Evolutionary conservation across 768 basidiomycete species (phyloP).

Genomic region (Leccinellum rugosiceps): DNA sequence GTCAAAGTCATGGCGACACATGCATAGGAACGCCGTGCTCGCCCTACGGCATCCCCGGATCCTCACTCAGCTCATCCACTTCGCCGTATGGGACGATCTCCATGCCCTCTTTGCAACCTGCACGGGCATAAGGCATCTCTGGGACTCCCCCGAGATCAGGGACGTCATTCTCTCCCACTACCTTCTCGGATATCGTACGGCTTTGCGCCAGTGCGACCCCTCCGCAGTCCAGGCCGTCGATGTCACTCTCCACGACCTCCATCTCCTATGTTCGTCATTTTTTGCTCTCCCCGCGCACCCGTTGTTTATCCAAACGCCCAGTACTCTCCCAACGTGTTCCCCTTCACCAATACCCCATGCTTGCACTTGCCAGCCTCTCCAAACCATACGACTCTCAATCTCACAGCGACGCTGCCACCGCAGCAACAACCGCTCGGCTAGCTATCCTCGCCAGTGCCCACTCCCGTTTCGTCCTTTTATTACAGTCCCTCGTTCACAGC

Average conservation of each 20-base stretch:
- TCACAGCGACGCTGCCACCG: conserved; percentile 26
- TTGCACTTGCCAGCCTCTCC: conserved; percentile 55
- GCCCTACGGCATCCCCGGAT: conserved; percentile 35
- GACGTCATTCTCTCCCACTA: conserved; percentile 44
- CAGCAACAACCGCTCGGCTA: conserved; percentile 34
- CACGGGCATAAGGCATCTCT: conserved; percentile 32
- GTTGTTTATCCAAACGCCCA: conserved; percentile 26
- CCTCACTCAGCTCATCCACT: conserved; percentile 32
- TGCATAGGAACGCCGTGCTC: conserved; percentile 24
- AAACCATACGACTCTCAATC: conserved; percentile 29
- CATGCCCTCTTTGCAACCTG: conserved; percentile 37
- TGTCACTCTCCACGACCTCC: conserved; percentile 56
- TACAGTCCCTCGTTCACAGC: conserved; percentile 71
- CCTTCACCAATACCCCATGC: conserved; percentile 69
- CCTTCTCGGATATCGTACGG: conserved; percentile 55
- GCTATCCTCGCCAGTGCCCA: conserved; percentile 56
- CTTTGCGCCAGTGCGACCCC: conserved; percentile 40
- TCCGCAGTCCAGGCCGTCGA: conserved; percentile 44
- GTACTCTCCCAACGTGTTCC: conserved; percentile 64
- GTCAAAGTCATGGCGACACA: conserved; percentile 25
- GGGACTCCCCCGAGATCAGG: conserved; percentile 32
- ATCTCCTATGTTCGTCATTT: conserved; percentile 57
- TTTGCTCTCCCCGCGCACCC: conserved; percentile 5
- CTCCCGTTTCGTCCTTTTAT: conserved; percentile 69
- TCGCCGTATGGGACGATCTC: conserved; percentile 39